Evolutionary conservation across 2,329 filamentous ascomycete species (phyloP).

Genomic region (Xylaria sp.): DNA sequence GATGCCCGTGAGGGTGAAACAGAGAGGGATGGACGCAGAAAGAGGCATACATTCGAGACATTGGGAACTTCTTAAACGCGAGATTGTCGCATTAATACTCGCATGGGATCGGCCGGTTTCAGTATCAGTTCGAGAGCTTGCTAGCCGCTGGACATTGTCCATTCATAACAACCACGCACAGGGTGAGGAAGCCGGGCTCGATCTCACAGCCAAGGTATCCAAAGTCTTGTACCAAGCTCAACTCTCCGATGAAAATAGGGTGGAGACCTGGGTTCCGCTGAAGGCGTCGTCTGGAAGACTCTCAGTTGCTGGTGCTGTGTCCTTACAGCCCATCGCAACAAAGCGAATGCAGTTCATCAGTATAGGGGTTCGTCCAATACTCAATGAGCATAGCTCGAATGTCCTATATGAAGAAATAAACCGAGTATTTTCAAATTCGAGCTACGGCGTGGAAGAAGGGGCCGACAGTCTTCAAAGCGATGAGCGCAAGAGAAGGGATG

Average conservation of each 20-base stretch:
- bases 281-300: constrained; percentile 72
- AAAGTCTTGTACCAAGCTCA: constrained; percentile 74
- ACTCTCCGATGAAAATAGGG: constrained; percentile 65
- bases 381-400: constrained; percentile 66
- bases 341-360: constrained; percentile 84
- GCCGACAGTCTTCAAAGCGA: constrained; percentile 53
- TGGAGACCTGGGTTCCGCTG: constrained; percentile 74
- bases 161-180: constrained; percentile 48
- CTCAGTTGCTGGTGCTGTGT: constrained; percentile 77
- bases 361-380: constrained; percentile 76
- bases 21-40: constrained; percentile 68
- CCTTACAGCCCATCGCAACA: constrained; percentile 73
- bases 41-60: constrained; percentile 66
- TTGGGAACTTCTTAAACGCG: constrained; percentile 71
- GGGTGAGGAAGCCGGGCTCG: constrained; percentile 30
- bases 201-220: constrained; percentile 50
- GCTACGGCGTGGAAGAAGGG: constrained; percentile 74
- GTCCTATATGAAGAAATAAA: constrained; percentile 84
- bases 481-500: constrained; percentile 55
- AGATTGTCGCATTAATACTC: constrained; percentile 73
- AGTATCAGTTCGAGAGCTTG: constrained; percentile 67
- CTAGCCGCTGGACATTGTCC: constrained; percentile 52
- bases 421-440: constrained; percentile 77
- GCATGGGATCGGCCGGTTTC: constrained; percentile 70
- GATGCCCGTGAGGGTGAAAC: constrained; percentile 90